Base-by-base conservation (phyloP, 768 basidiomycete genomes). In the Austroboletus eburneus region DNA sequence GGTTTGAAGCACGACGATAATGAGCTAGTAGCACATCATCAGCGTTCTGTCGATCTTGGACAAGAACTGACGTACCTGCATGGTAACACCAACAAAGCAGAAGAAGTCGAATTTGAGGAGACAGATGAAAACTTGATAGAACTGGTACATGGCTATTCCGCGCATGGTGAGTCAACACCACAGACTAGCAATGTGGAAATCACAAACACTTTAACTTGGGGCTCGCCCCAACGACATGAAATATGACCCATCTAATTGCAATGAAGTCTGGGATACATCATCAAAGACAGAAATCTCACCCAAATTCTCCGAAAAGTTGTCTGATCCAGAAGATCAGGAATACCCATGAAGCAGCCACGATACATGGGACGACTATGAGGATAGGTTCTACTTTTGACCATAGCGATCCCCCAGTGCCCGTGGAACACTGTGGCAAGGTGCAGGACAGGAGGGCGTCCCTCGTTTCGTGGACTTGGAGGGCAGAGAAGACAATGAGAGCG, bases 61-160 rank as follows among this genome's bases (percentile, higher is more conserved):
- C 40, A 20, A 1, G 22, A 14, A 22, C 14, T n/a, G 24, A 25
- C 67, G 40, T 42, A 79, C 89, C 80, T 92, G 90, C 78, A 91
- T 90, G 3, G 89, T 91, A 21, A 91, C 83, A n/a, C 85, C 90
- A 18, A 77, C 75, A 61, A 92, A 91, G 64, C 78, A 81, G 71
- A 92, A 92, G 66, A 91, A 92, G 65, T 92, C 89, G 63, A 92
- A 90, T 63, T 91, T 92, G 56, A 92, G 78, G 43, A 92, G 75
- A 59, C 87, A 91, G 38, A 92, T 80, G 75, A 91, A 79, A 57
- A 92, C 79, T 68, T 92, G 86, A 59, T 92, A 92, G 67, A 72
- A 89, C 57, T 85, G 86, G 63, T 89, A 91, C 90, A 92, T 92
- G 25, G 77, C 89, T 91, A 52, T 43, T 43, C 34, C 13, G 52